Percentiles rank a stretch among this genome's conserved stretches.
These are phyloP conservation scores for Syzygium aromaticum DNA, from an alignment of 345 rosid genomes.

Conservation along the genomic window DNA sequence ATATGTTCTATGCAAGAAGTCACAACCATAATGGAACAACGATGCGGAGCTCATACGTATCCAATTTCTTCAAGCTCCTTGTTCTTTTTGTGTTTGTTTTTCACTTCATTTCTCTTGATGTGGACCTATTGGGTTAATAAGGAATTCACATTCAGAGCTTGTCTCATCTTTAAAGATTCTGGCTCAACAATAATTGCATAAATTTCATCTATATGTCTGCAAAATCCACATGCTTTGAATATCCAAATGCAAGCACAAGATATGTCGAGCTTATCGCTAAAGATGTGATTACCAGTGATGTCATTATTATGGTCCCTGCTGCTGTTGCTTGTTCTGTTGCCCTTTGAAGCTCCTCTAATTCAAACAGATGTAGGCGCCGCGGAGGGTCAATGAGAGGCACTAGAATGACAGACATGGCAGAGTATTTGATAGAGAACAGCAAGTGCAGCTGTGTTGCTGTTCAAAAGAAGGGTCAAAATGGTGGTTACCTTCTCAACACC, in stretches of 20 bases:
- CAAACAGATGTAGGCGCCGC: conserved; percentile 26
- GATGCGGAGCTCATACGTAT: neutral
- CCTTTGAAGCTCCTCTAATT: neutral
- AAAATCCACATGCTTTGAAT: neutral
- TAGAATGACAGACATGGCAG: conserved; percentile 58
- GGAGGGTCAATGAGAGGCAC: conserved; percentile 41
- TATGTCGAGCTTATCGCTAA: neutral
- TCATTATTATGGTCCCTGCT: neutral
- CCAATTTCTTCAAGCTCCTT: neutral
- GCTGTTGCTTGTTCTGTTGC: neutral
- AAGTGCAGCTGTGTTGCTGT: conserved; percentile 79
- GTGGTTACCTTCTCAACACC: conserved; percentile 80
- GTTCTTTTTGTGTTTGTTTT: neutral
- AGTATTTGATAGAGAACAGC: conserved; percentile 76
- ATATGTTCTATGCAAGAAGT: neutral
- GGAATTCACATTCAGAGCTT: neutral
- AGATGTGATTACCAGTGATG: neutral
- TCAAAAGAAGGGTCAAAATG: conserved; percentile 72
- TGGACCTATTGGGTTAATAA: neutral
- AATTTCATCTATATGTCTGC: neutral
- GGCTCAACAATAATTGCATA: neutral
- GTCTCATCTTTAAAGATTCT: neutral
- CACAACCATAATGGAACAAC: neutral
- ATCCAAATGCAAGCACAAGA: neutral
- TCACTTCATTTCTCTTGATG: neutral